phyloP scores from a whole-genome alignment of 495 filamentous ascomycete genomes.

The Lasiosphaeris hirsuta region DNA sequence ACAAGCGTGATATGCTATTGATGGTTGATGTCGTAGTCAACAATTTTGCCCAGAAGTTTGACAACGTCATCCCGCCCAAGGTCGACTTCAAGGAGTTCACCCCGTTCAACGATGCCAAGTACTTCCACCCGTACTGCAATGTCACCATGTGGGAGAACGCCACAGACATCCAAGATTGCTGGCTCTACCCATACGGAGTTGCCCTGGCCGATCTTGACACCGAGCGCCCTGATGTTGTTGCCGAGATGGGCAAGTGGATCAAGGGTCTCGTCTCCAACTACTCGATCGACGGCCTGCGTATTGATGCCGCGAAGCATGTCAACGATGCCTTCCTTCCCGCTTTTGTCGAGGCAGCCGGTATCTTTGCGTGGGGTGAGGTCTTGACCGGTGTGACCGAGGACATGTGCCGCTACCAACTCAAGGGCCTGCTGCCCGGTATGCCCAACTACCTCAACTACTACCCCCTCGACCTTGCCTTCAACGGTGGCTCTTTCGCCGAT shows the following conservation, averaged over 20 bases:
- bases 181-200: constrained; percentile 56
- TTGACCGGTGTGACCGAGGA: constrained; percentile 22
- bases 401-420: constrained; percentile 31
- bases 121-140: constrained; percentile 67
- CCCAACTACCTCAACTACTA: constrained; percentile 69
- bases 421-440: constrained; percentile 59
- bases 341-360: constrained; percentile 63
- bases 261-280: constrained; percentile 62
- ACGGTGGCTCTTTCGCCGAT: constrained; percentile 19
- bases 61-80: constrained; percentile 42
- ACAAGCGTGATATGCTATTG: constrained; percentile 63
- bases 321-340: constrained; percentile 64
- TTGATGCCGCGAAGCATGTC: constrained; percentile 73
- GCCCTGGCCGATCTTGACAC: constrained; percentile 70
- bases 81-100: constrained; percentile 63
- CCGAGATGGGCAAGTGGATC: constrained; percentile 63
- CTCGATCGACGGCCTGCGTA: constrained; percentile 73
- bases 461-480: constrained; percentile 46
- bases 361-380: constrained; percentile 70
- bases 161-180: constrained; percentile 51
- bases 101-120: constrained; percentile 62
- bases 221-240: constrained; percentile 49
- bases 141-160: constrained; percentile 61
- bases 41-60: constrained; percentile 61
- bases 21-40: constrained; percentile 83